Base-by-base conservation (phyloP, 129 eudicot genomes). In the Arctium lappa region DNA sequence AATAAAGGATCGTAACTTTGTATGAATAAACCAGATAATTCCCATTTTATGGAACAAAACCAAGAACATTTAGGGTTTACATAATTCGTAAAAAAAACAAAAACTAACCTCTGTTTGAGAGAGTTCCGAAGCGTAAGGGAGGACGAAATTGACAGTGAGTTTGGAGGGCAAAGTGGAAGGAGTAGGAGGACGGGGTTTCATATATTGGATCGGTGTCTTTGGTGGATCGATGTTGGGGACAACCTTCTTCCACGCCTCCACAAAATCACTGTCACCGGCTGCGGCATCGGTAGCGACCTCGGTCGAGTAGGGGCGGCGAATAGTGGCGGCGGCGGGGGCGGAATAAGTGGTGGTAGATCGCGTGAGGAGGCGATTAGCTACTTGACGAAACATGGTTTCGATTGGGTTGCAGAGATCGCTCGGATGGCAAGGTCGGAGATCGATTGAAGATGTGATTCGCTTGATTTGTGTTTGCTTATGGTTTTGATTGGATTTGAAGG, bases 171-270 rank as follows among this genome's bases (percentile, higher is more conserved):
- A 86, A 22, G 88, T 44, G 42, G 92, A 78, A 33, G 91, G 90
- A 6, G 98, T 82, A 22, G 91, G 84, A 7, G 97, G 94, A 6
- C 98, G 93, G 40, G 94, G 85, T 29, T 83, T 86, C 92, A 86
- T 88, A 82, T 82, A 94, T 48, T 91, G 77, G 29, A 87, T 82
- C 33, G 98, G 94, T 2, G 97, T 91, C 62, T 90, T 87, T 8
- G 98, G 98, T 16, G 98, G 94, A 11, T 94, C 98, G 11, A 92
- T 79, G 83, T 86, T 89, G 2, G 98, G 97, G 66, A 73, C 78
- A 36, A 89, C 83, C 37, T 88, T 92, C 91, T 85, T 92, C 98
- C 98, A 94, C 5, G 95, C 87, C 34, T 87, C 88, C 9, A 42
- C 66, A 75, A 94, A 94, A 2, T 83, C 85, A n/a, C 8, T 75